Percentiles rank a stretch among this genome's conserved stretches.
phyloP scores from a whole-genome alignment of 1,284 basidiomycete species.

The Pyrrhoderma lamaoense region DNA sequence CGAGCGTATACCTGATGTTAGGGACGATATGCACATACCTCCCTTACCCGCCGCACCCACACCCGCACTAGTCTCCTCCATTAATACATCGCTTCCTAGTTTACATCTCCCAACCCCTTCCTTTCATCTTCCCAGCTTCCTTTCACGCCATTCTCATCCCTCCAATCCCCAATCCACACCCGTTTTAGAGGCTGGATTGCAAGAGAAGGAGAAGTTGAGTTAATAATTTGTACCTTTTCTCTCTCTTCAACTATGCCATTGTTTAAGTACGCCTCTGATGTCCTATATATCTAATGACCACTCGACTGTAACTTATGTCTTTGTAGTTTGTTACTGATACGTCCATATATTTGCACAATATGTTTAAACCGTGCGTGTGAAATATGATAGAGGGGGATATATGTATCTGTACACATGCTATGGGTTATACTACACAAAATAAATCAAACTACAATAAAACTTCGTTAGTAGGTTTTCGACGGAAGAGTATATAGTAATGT shows the following conservation, averaged over 20 bases:
- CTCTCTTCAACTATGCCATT: not conserved
- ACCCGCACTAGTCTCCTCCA: slow-evolving; percentile 9
- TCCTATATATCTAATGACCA: too few species aligned
- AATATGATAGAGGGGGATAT: too few species aligned
- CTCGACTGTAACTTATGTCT: too few species aligned
- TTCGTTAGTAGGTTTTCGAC: too few species aligned
- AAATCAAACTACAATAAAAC: too few species aligned
- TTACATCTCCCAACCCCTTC: slow-evolving; percentile 13
- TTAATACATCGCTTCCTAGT: slow-evolving; percentile 6
- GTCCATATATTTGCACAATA: too few species aligned
- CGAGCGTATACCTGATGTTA: not conserved
- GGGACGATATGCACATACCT: not conserved
- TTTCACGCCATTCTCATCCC: slow-evolving; percentile 1
- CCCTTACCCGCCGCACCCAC: slow-evolving; percentile 8
- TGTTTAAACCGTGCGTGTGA: too few species aligned
- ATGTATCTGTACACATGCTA: too few species aligned
- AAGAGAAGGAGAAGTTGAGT: not conserved
- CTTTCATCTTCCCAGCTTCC: slow-evolving; percentile 4
- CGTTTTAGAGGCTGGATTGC: slow-evolving; percentile 3
- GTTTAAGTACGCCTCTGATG: too few species aligned
- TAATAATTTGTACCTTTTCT: not conserved
- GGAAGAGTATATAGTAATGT: too few species aligned
- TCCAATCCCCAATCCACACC: slow-evolving; percentile 1
- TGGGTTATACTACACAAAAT: too few species aligned
- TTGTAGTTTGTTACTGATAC: too few species aligned